These are phyloP conservation scores for Amaranthus tricolor DNA, from an alignment of 179 eudicot species.

Conservation along the genomic window DNA sequence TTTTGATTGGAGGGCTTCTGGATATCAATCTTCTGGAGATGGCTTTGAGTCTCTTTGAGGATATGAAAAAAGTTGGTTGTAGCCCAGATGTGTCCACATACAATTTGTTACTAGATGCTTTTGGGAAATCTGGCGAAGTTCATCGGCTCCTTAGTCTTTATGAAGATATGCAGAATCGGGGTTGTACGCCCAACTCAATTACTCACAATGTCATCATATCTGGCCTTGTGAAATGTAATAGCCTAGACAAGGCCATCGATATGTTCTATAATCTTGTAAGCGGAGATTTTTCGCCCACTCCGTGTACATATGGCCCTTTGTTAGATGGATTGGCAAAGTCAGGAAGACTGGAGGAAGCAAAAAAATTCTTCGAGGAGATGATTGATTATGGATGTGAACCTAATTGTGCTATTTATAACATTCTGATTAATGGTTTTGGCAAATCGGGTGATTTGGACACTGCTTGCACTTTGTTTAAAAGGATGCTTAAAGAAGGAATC, in stretches of 20 bases:
- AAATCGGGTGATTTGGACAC: conserved; percentile 77
- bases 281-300: conserved; percentile 75
- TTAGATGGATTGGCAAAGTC: conserved; percentile 79
- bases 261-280: conserved; percentile 78
- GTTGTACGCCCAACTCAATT: conserved; percentile 62
- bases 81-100: conserved; percentile 68
- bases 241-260: conserved; percentile 66
- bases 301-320: conserved; percentile 88
- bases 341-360: conserved; percentile 77
- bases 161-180: conserved; percentile 70
- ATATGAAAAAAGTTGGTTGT: conserved; percentile 69
- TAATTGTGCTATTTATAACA: conserved; percentile 79
- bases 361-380: conserved; percentile 70
- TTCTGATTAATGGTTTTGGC: conserved; percentile 88
- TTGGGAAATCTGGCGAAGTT: conserved; percentile 63
- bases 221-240: conserved; percentile 67
- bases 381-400: conserved; percentile 72
- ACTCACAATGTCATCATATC: conserved; percentile 83
- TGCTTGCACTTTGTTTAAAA: conserved; percentile 56
- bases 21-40: conserved; percentile 39
- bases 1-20: conserved; percentile 71
- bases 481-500: conserved; percentile 76
- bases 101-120: conserved; percentile 75
- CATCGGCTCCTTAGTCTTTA: conserved; percentile 53
- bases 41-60: conserved; percentile 72